phyloP scores from a whole-genome alignment of 345 rosid species.

The Gynandropsis gynandra region DNA sequence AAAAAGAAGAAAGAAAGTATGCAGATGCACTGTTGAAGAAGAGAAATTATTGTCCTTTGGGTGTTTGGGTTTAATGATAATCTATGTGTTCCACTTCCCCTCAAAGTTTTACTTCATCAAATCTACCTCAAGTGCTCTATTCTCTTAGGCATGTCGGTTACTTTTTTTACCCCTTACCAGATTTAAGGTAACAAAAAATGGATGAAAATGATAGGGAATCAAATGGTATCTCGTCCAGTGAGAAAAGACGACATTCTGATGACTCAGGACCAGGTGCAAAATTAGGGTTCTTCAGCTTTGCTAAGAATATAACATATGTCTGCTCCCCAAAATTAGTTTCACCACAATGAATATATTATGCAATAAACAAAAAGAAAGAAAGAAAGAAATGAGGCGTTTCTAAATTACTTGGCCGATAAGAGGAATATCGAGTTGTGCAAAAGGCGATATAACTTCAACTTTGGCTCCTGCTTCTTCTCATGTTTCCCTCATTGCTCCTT shows the following conservation, averaged over 20 bases:
- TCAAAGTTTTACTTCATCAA: conserved; percentile 27
- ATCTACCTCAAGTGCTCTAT: conserved; percentile 22
- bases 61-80: conserved; percentile 24
- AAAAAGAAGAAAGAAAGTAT: conserved; percentile 8
- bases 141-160: conserved; percentile 27
- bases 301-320: conserved; percentile 90
- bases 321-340: conserved; percentile 36
- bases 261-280: conserved; percentile 95
- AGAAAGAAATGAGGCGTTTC: conserved; percentile 1
- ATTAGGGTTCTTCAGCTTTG: conserved; percentile 68
- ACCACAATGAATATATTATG: conserved; percentile 5
- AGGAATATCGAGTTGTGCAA: conserved; percentile 90
- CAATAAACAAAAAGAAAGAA: conserved; percentile 4
- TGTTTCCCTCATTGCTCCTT: conserved; percentile 92
- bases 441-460: conserved; percentile 84
- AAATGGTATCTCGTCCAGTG: conserved; percentile 76
- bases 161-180: conserved; percentile 48
- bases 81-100: conserved; percentile 32
- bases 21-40: conserved; percentile 22
- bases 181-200: conserved; percentile 63
- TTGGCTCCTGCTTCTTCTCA: conserved; percentile 95
- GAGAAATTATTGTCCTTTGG: conserved; percentile 28
- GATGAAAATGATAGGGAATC: conserved; percentile 93
- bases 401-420: conserved; percentile 76
- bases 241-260: conserved; percentile 72